Percentiles rank a stretch among this genome's conserved stretches.
Conservation (phyloP, 441 rosid genomes). For the Kokia cookei region DNA sequence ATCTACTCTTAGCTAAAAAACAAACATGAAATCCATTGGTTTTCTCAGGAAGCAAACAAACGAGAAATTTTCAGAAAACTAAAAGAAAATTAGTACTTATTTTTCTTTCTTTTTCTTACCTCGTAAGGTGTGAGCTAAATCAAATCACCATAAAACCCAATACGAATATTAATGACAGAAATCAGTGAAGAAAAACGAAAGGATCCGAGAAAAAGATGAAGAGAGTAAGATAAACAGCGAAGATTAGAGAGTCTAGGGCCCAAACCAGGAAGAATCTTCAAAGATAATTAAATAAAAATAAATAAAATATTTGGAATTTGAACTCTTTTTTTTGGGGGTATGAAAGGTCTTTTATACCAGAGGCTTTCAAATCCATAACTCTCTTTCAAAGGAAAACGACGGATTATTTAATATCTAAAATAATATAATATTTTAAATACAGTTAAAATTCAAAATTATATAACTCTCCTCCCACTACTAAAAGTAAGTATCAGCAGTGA, state of each 20-base stretch:
- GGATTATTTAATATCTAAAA: not conserved
- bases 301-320: not conserved
- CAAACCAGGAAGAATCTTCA: slow-evolving; percentile 18
- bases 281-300: not conserved
- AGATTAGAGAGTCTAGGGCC: slow-evolving; percentile 31
- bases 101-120: slow-evolving; percentile 15
- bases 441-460: too few species aligned
- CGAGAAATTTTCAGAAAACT: not conserved
- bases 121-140: slow-evolving; percentile 21
- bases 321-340: not conserved
- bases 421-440: too few species aligned
- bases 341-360: slow-evolving; percentile 9
- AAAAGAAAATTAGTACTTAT: not conserved
- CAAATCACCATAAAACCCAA: slow-evolving; percentile 34
- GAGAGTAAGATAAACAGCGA: slow-evolving; percentile 13
- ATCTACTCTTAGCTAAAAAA: slow-evolving; percentile 24
- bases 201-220: slow-evolving; percentile 17
- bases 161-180: slow-evolving; percentile 4
- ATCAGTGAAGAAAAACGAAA: slow-evolving; percentile 5
- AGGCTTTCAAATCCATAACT: slow-evolving; percentile 27
- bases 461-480: too few species aligned
- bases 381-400: not conserved
- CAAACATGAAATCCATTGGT: slow-evolving; percentile 4
- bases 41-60: slow-evolving; percentile 29
- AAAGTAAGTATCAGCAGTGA: too few species aligned